Conservation (phyloP, 1,284 basidiomycete species). For the Moniliophthora roreri region DNA sequence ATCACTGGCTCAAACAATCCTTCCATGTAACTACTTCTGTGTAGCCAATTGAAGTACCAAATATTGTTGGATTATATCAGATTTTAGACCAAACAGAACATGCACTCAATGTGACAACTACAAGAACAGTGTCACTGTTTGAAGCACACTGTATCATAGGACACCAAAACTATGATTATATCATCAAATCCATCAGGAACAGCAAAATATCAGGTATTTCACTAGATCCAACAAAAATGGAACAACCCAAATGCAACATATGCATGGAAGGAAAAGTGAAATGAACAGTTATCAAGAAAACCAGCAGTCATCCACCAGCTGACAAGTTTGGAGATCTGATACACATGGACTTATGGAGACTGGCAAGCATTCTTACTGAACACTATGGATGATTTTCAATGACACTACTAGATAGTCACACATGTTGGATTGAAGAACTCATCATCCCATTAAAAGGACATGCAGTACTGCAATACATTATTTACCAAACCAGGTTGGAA, state of each 20-base stretch:
- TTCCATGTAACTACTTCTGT: too few relatives aligned
- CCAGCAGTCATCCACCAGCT: neutral
- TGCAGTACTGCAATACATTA: conserved; percentile 17
- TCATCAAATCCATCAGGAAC: neutral
- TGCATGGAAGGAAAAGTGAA: neutral
- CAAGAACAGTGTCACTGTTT: neutral
- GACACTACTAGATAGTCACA: conserved; percentile 23
- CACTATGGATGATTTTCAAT: conserved; percentile 21
- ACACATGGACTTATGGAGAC: conserved; percentile 36
- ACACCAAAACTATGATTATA: neutral
- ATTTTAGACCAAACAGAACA: neutral
- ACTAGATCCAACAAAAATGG: neutral
- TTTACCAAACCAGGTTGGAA: conserved; percentile 12
- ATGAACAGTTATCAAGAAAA: neutral
- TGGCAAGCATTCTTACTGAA: conserved; percentile 25
- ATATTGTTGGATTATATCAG: neutral
- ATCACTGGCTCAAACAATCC: too few relatives aligned
- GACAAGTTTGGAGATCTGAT: neutral
- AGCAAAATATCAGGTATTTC: neutral
- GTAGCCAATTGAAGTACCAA: neutral
- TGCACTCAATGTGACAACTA: neutral
- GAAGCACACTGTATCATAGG: conserved; percentile 2
- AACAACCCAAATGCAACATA: neutral
- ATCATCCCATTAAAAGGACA: conserved; percentile 16
- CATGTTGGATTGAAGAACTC: conserved; percentile 19